These are phyloP conservation scores for Geoglossum cookeanum DNA, from an alignment of 2,329 filamentous ascomycete genomes.

Conservation along the genomic window DNA sequence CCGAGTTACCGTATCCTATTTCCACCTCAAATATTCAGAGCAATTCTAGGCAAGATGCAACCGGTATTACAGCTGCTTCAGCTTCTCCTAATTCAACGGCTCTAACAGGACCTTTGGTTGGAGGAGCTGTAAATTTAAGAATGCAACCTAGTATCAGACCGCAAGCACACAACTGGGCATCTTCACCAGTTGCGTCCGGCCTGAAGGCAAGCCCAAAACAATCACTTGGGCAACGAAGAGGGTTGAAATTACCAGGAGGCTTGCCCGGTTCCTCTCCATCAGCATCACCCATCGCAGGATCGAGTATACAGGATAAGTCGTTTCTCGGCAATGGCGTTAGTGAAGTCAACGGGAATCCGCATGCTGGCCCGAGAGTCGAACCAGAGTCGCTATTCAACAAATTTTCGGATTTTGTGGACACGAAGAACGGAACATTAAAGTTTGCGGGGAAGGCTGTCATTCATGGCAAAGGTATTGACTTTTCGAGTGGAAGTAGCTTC, in stretches of 20 bases:
- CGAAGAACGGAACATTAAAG: slow-evolving; percentile 74
- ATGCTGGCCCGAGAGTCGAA: slow-evolving; percentile 12
- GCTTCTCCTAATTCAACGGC: neutral
- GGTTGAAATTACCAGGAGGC: slow-evolving; percentile 41
- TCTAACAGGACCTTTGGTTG: neutral
- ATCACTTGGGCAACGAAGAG: slow-evolving; percentile 48
- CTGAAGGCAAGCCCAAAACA: slow-evolving; percentile 18
- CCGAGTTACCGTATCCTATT: neutral
- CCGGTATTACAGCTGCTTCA: neutral
- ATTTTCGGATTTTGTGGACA: slow-evolving; percentile 70
- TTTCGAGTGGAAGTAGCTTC: slow-evolving; percentile 75
- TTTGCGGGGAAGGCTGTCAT: slow-evolving; percentile 89
- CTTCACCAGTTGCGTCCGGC: slow-evolving; percentile 26
- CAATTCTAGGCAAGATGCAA: slow-evolving; percentile 4
- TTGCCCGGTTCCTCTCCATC: slow-evolving; percentile 21
- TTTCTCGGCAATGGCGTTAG: neutral
- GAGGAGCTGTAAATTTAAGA: slow-evolving; percentile 5
- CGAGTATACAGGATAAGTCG: neutral
- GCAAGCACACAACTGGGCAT: slow-evolving; percentile 23
- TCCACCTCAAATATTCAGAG: slow-evolving; percentile 13
- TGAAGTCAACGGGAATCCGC: slow-evolving; percentile 5
- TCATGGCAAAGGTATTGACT: slow-evolving; percentile 77
- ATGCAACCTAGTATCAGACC: slow-evolving; percentile 8
- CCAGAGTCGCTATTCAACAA: slow-evolving; percentile 38
- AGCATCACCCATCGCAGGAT: slow-evolving; percentile 19